phyloP scores from a whole-genome alignment of 495 filamentous ascomycete species.

The Monascus purpureus region DNA sequence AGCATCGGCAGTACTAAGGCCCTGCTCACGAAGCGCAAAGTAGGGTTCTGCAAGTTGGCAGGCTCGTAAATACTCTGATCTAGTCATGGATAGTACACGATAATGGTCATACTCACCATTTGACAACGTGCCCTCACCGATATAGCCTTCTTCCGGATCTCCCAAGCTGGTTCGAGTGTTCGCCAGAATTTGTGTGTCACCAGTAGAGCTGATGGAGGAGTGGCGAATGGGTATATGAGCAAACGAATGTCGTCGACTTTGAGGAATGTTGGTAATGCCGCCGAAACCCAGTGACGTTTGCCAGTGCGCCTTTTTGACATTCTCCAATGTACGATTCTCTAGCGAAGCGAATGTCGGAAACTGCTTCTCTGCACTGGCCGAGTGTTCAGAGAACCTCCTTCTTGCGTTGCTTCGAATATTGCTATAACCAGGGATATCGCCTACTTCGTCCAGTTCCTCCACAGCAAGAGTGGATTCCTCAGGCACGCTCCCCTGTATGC shows the following conservation, averaged over 20 bases:
- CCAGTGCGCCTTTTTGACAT: constrained; percentile 74
- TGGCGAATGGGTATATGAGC: constrained; percentile 68
- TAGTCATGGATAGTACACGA: constrained; percentile 19
- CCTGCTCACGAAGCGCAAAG: constrained; percentile 30
- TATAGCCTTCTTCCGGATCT: constrained; percentile 27
- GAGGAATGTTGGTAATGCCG: constrained; percentile 52
- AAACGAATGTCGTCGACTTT: constrained; percentile 94
- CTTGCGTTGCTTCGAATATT: constrained; percentile 27
- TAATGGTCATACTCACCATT: constrained; percentile 30
- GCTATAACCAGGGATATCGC: constrained; percentile 38
- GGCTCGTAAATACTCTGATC: constrained; percentile 30
- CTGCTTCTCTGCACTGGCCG: constrained; percentile 35
- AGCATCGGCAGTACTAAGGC: constrained; percentile 22
- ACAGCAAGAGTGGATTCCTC: constrained; percentile 60
- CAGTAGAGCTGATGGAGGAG: constrained; percentile 47
- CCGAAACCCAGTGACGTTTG: constrained; percentile 75
- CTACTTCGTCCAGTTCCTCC: constrained; percentile 54
- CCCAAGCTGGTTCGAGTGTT: constrained; percentile 16
- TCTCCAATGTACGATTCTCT: constrained; percentile 65
- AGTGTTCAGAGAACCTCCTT: constrained; percentile 52
- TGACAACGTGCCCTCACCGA: constrained; percentile 17
- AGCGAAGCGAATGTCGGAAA: constrained; percentile 39
- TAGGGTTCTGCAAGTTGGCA: constrained; percentile 35
- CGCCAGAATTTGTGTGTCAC: constrained; percentile 30
- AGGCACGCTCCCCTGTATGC: constrained; percentile 46